A percentile compares a stretch with the other conserved stretches of the same genome.
Evolutionary conservation across 306 rosid species (phyloP).

Genomic region (Prunus dulcis): DNA sequence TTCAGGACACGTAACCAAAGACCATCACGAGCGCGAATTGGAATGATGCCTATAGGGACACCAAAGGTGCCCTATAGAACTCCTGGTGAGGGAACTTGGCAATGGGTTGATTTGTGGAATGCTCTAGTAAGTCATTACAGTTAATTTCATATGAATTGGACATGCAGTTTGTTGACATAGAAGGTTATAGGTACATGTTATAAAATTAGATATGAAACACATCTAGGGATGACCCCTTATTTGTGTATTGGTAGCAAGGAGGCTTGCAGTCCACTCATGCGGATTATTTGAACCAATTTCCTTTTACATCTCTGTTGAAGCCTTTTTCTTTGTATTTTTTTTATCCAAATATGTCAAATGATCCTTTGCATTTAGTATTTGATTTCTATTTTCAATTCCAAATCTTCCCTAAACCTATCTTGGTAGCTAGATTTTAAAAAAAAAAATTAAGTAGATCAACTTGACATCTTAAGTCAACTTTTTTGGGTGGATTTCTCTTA

Average conservation of each 20-base stretch:
- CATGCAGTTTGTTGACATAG: background rate
- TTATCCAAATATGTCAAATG: background rate
- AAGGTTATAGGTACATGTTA: background rate
- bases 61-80: slow-evolving; percentile 84
- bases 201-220: background rate
- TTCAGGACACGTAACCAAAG: slow-evolving; percentile 48
- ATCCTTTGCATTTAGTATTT: background rate
- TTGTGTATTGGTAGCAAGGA: background rate
- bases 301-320: background rate
- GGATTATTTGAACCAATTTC: background rate
- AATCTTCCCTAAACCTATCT: background rate
- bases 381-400: background rate
- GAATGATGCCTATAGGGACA: slow-evolving; percentile 94
- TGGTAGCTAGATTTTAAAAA: background rate
- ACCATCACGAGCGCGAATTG: slow-evolving; percentile 55
- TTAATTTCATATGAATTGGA: background rate
- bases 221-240: background rate
- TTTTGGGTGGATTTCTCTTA: slow-evolving; percentile 13
- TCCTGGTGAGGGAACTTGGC: slow-evolving; percentile 92
- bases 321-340: background rate
- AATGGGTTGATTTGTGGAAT: slow-evolving; percentile 98
- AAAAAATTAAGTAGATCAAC: background rate
- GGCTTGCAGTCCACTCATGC: background rate
- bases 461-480: background rate
- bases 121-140: slow-evolving; percentile 68